Percentiles rank a stretch among this genome's conserved stretches.
Evolutionary conservation across 371 early-diverging fungal species (phyloP).

Genomic region (Circinella minor): DNA sequence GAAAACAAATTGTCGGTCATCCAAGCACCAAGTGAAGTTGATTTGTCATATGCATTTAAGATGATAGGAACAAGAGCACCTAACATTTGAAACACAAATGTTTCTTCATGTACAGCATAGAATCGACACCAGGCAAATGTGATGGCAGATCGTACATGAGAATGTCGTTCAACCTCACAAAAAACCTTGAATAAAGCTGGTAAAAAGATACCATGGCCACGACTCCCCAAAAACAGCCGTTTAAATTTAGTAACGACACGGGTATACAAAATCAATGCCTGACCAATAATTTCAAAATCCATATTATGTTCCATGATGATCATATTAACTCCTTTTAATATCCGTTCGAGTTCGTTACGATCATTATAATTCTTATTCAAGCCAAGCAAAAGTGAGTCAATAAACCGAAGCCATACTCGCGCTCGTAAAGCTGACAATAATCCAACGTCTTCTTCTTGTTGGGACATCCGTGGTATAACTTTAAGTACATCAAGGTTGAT

Average conservation of each 20-base stretch:
- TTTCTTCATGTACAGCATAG: slow-evolving; percentile 67
- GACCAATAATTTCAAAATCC: slow-evolving; percentile 64
- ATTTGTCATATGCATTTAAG: slow-evolving; percentile 45
- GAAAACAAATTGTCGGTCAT: slow-evolving; percentile 50
- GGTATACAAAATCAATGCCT: slow-evolving; percentile 60
- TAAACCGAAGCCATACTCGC: slow-evolving; percentile 65
- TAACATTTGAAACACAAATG: slow-evolving; percentile 73
- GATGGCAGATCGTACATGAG: slow-evolving; percentile 56
- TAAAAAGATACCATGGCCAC: slow-evolving; percentile 63
- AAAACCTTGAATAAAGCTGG: slow-evolving; percentile 67
- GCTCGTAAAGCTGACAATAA: slow-evolving; percentile 57
- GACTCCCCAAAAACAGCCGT: slow-evolving; percentile 62
- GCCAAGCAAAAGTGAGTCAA: slow-evolving; percentile 57
- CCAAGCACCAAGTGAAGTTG: slow-evolving; percentile 41
- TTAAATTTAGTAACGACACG: slow-evolving; percentile 61
- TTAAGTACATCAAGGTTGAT: neutral
- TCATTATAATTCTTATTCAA: slow-evolving; percentile 63
- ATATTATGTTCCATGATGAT: slow-evolving; percentile 58
- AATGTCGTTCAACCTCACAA: slow-evolving; percentile 53
- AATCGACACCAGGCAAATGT: slow-evolving; percentile 66
- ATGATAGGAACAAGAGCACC: slow-evolving; percentile 65
- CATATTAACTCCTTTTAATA: slow-evolving; percentile 62
- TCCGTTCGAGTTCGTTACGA: slow-evolving; percentile 56
- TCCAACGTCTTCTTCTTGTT: slow-evolving; percentile 32
- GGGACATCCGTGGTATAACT: slow-evolving; percentile 16